phyloP scores from a whole-genome alignment of 768 basidiomycete species.

The Peribolospora baueri region DNA sequence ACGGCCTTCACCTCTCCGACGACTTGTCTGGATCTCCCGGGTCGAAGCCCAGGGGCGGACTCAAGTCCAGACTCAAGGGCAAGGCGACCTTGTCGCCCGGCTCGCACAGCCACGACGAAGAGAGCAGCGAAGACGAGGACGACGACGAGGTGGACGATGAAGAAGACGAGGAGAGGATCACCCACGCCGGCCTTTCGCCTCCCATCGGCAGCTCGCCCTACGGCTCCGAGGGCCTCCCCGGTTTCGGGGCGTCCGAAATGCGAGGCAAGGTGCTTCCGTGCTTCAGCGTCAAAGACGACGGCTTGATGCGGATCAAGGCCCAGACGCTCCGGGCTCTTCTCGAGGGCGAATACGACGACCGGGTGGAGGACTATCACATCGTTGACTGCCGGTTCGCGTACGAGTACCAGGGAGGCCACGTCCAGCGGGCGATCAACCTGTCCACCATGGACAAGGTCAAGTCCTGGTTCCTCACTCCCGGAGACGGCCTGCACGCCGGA shows the following conservation, averaged over 20 bases:
- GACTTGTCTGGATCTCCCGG: too few species aligned
- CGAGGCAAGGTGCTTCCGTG: conserved; percentile 84
- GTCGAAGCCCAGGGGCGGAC: too few species aligned
- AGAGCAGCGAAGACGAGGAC: too few species aligned
- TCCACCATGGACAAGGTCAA: conserved; percentile 58
- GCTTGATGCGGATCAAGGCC: conserved; percentile 64
- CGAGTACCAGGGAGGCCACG: conserved; percentile 81
- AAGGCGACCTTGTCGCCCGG: too few species aligned
- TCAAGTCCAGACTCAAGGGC: too few species aligned
- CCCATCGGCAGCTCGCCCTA: too few species aligned
- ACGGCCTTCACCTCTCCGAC: too few species aligned
- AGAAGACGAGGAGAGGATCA: too few species aligned
- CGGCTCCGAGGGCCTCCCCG: conserved; percentile 26
- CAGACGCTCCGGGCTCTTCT: conserved; percentile 54
- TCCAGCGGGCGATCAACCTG: conserved; percentile 74
- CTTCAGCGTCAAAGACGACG: conserved; percentile 78
- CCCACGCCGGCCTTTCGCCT: too few species aligned
- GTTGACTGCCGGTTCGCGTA: conserved; percentile 97
- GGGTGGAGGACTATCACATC: conserved; percentile 46
- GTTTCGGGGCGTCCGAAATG: conserved; percentile 81
- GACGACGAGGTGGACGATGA: too few species aligned
- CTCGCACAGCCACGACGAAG: too few species aligned
- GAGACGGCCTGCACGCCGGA: conserved; percentile 24
- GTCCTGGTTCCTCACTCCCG: conserved; percentile 37
- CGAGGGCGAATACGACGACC: conserved; percentile 41